Base-by-base conservation (phyloP, 352 stramenopile genomes). In the Elongisporangium anandrum region DNA sequence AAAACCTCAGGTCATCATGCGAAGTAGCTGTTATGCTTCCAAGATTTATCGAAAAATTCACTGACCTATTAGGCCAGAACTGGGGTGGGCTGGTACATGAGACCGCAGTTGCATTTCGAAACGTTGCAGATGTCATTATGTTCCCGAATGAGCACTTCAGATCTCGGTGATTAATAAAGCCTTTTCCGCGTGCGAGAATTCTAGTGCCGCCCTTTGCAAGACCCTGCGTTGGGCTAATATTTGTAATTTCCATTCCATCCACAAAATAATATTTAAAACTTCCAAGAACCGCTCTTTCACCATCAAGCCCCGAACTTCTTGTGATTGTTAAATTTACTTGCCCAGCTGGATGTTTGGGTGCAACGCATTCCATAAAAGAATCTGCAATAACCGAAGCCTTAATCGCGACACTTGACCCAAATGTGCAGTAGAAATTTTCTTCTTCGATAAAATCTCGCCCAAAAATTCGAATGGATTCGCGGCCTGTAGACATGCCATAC, bases 111-210 rank as follows among this genome's bases (percentile, higher is more conserved):
- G 13, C 26, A 34, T 81, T 84, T 4, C 77, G 20, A 41, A 69
- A 75, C 4, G 58, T 12, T 0, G 72, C 66, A 34, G 54, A 20
- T 0, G 60, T 66, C 29, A 10, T 29, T 21, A 68, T 21, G 13
- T 69, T 57, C 0, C 71, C 73, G 53, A 87, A 87, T 7, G 52
- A 48, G 22, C 75, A 87, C 6, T 23, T 51, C 39, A 87, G 56
- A 2, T 70, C 64, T 12, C 24, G 41, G 59, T 74, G 70, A 19
- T 47, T 47, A 16, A 67, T 22, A 19, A 87, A 85, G 2, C 70
- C 74, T 57, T 70, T 81, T 3, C 77, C 75, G 3, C 12, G 38
- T 49, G 70, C 47, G 15, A 64, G 23, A 2, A 81, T 56, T 45
- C 34, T 21, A 2, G 65, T 73, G 54, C 75, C 75, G 13, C 77